Conservation (phyloP, 345 rosid species). For the Moringa oleifera region DNA sequence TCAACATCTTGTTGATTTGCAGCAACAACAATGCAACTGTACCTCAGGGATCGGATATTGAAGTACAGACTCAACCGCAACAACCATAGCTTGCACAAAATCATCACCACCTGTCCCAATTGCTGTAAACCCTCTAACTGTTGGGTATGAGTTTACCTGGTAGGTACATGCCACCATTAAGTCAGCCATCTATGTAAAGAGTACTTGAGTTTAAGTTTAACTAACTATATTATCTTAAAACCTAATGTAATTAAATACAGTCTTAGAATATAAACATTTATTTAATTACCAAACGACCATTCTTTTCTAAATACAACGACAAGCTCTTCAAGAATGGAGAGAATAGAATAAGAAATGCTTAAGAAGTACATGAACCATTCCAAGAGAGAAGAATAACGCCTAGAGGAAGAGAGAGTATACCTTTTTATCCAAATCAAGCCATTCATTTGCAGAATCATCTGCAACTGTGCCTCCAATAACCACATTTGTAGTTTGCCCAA, state of each 20-base stretch:
- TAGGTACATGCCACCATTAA: slow-evolving; percentile 11
- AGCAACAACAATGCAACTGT: slow-evolving; percentile 12
- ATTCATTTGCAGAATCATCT: slow-evolving; percentile 82
- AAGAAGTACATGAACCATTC: background rate
- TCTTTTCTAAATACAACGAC: no score
- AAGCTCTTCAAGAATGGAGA: background rate
- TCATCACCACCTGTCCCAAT: slow-evolving; percentile 98
- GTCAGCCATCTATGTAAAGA: slow-evolving; percentile 5
- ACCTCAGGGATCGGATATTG: slow-evolving; percentile 86
- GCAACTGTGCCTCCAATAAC: slow-evolving; percentile 91
- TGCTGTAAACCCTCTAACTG: slow-evolving; percentile 92
- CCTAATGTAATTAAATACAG: background rate
- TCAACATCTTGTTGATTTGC: slow-evolving; percentile 2
- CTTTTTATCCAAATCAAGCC: slow-evolving; percentile 96
- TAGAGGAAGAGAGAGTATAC: slow-evolving; percentile 24
- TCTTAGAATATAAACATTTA: background rate
- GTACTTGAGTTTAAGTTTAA: background rate
- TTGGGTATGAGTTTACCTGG: slow-evolving; percentile 91
- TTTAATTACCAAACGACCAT: no score
- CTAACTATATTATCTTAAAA: no score
- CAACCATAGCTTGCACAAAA: slow-evolving; percentile 93
- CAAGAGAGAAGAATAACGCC: background rate
- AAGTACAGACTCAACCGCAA: slow-evolving; percentile 95
- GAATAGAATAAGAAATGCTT: background rate
- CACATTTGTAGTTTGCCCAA: slow-evolving; percentile 91